These are phyloP conservation scores for Vanilla planifolia DNA, from an alignment of 106 monocot genomes.

Conservation along the genomic window DNA sequence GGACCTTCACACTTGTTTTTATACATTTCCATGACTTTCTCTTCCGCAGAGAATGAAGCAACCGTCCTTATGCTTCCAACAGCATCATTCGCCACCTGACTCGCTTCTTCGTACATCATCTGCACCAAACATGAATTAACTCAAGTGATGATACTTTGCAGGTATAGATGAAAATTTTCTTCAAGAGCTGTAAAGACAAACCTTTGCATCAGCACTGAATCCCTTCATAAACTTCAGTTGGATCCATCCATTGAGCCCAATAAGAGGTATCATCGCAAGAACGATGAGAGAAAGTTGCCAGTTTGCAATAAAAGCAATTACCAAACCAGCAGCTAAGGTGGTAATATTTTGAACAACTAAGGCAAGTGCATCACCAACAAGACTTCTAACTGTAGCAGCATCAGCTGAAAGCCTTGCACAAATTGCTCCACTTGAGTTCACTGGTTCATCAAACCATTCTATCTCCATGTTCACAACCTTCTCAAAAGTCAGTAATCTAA, in stretches of 20 bases:
- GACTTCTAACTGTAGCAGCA: constrained; percentile 54
- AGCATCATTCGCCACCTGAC: constrained; percentile 47
- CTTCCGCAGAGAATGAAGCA: constrained; percentile 49
- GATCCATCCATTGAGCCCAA: constrained; percentile 33
- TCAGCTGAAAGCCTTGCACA: constrained; percentile 54
- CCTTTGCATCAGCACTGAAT: constrained; percentile 64
- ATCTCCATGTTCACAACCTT: constrained; percentile 52
- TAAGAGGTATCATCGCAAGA: constrained; percentile 46
- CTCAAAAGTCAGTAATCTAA: constrained; percentile 41
- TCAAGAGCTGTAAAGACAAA: constrained; percentile 1
- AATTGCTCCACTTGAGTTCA: constrained; percentile 46
- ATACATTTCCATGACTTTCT: constrained; percentile 35
- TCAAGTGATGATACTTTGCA: no score
- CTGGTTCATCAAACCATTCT: constrained; percentile 50
- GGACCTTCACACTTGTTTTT: constrained; percentile 37
- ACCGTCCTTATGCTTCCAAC: constrained; percentile 45
- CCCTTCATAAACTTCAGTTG: constrained; percentile 62
- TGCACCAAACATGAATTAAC: constrained; percentile 9
- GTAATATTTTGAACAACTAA: constrained; percentile 45
- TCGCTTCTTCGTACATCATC: constrained; percentile 71
- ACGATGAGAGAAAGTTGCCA: constrained; percentile 59
- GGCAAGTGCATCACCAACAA: constrained; percentile 61
- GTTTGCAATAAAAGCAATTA: constrained; percentile 48
- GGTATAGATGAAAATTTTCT: background rate
- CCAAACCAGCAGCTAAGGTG: constrained; percentile 40